phyloP scores from a whole-genome alignment of 2,329 filamentous ascomycete species.

The Xylaria sp. region DNA sequence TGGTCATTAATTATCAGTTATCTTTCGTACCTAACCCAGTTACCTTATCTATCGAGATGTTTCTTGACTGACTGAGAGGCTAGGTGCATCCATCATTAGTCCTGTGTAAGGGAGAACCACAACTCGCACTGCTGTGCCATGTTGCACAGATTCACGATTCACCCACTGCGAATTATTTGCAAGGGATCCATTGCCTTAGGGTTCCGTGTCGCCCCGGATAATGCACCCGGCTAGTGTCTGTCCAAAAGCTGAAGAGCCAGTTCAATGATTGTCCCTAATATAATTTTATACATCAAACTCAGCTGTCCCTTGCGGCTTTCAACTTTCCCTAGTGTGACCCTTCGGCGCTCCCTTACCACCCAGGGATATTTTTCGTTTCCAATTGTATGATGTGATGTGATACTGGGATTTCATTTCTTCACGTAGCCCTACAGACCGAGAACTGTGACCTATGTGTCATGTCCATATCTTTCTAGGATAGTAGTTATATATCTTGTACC shows the following conservation, averaged over 20 bases:
- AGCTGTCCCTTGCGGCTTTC: not conserved
- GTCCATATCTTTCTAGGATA: not conserved
- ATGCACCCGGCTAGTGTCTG: constrained; percentile 35
- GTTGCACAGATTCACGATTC: constrained; percentile 31
- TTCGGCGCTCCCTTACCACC: not conserved
- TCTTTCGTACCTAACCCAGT: constrained; percentile 10
- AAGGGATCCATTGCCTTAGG: constrained; percentile 9
- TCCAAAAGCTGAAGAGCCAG: not conserved
- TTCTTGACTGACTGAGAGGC: not conserved
- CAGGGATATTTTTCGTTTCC: not conserved
- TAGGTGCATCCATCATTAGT: constrained; percentile 14
- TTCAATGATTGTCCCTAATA: not conserved
- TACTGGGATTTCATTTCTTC: not conserved
- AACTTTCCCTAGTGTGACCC: not conserved
- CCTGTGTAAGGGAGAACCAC: not conserved
- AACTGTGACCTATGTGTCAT: not conserved
- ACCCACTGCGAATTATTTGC: constrained; percentile 17
- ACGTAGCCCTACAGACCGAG: not conserved
- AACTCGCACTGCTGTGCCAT: constrained; percentile 29
- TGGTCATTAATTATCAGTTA: not conserved
- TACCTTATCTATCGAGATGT: not conserved
- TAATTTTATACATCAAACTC: not conserved
- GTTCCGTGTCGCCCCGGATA: constrained; percentile 29
- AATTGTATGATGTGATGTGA: not conserved
- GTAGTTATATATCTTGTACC: not conserved